Evolutionary conservation across 306 rosid genomes (phyloP), one percentile per base, ranked within the genome.

Genomic region (Psophocarpus tetragonolobus): DNA sequence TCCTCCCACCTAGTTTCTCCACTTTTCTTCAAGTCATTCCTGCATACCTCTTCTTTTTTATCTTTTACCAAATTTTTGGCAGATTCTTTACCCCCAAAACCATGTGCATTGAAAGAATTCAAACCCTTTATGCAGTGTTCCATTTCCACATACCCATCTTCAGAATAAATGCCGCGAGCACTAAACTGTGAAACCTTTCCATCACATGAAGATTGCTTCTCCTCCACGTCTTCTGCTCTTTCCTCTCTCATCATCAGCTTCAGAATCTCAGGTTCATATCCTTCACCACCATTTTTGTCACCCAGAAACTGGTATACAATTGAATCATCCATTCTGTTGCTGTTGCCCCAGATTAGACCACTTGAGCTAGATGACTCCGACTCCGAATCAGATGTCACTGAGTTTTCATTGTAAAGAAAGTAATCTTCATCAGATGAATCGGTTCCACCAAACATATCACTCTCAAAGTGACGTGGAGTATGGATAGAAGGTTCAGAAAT

Each of bases 91-190:
- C 69, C 48, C 18, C 58, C 67, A 60, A 72, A 54, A 71, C 24
- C 35, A 62, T 68, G 63, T 14, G 7, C 64, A 61, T 44, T 64
- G 33, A 45, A 33, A 17, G 32, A 20, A 42, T 73, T 80, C 8
- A 57, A 74, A 70, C 72, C 77, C 71, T 74, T 77, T 53, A 60
- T 38, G 32, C 44, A 45, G 24, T 82, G 87, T 62, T 85, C 75
- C 45, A 91, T 44, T 82, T 91, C 90, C 68, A 85, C 81, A 51
- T 72, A 87, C 45, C 79, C 87, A 20, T 84, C 85, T 30, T 80
- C 83, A 76, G 45, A 75, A 63, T 50, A 76, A 79, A 30, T 27
- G 7, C 36, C 74, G 63, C 48, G 33, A 35, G 10, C 57, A n/a
- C 18, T 47, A 42, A 80, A 39, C 1, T 74, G 67, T 60, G 82